Conservation (phyloP, 805 yeast genomes). For the Lachancea dasiensis region DNA sequence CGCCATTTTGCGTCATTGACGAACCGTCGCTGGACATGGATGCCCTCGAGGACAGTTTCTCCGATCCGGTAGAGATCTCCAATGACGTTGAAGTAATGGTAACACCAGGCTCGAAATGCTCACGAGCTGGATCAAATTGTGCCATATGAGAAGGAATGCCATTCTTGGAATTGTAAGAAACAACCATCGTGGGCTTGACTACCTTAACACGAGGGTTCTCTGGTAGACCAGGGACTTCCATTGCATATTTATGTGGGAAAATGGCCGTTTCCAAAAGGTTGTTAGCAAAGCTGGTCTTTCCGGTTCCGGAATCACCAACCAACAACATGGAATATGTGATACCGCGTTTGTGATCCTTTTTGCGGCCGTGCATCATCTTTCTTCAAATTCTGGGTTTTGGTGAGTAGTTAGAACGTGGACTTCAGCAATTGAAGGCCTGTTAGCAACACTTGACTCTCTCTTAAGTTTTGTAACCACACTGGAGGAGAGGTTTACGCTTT, state of each 20-base stretch:
- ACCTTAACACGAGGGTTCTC: conserved; percentile 21
- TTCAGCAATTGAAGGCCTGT: too few species aligned
- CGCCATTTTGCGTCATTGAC: conserved; percentile 1
- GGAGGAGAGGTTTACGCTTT: too few species aligned
- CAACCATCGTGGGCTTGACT: conserved; percentile 31
- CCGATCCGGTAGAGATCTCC: conserved; percentile 24
- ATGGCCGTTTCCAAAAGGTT: conserved; percentile 57
- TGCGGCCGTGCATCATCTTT: conserved; percentile 36
- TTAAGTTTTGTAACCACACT: too few species aligned
- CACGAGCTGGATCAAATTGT: conserved; percentile 55
- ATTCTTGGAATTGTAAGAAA: conserved; percentile 54
- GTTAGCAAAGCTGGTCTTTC: conserved; percentile 71
- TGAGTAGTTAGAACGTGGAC: background rate
- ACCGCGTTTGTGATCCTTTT: conserved; percentile 67
- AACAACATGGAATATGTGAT: conserved; percentile 68
- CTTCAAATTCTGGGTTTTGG: background rate
- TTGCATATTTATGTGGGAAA: conserved; percentile 52
- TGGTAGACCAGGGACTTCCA: conserved; percentile 25
- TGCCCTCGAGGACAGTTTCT: conserved; percentile 5
- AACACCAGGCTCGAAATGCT: conserved; percentile 66
- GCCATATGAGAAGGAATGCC: conserved; percentile 55
- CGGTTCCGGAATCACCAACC: conserved; percentile 69
- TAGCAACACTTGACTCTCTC: too few species aligned
- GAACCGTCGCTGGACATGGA: conserved; percentile 9
- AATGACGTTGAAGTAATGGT: conserved; percentile 48